Percentiles rank a stretch among this genome's conserved stretches.
phyloP scores from a whole-genome alignment of 352 stramenopile genomes.

The Globisporangium ultimum region DNA sequence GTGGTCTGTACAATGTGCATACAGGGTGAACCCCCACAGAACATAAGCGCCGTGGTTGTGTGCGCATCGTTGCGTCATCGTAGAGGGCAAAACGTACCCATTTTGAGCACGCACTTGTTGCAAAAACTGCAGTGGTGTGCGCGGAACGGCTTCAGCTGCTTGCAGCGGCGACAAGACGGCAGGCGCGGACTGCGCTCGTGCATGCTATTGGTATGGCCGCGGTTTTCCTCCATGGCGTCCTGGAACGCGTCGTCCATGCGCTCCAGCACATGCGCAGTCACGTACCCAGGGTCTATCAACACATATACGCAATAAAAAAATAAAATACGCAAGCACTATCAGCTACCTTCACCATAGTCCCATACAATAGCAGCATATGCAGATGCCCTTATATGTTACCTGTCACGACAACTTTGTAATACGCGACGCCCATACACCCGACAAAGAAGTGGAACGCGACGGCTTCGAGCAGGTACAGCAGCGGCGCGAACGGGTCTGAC shows the following conservation, averaged over 20 bases:
- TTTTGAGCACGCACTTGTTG: conserved; percentile 81
- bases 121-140: conserved; percentile 87
- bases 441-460: conserved; percentile 61
- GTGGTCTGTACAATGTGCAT: conserved; percentile 79
- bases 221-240: conserved; percentile 51
- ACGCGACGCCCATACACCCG: conserved; percentile 45
- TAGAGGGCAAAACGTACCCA: conserved; percentile 43
- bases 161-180: conserved; percentile 56
- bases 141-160: conserved; percentile 71
- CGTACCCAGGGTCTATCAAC: conserved; percentile 68
- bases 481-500: conserved; percentile 6
- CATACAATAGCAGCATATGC: neutral
- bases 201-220: conserved; percentile 10
- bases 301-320: neutral
- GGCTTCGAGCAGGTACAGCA: conserved; percentile 32
- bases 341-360: neutral
- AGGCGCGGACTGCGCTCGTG: conserved; percentile 7
- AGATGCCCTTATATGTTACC: conserved; percentile 23
- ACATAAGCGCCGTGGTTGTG: too few relatives aligned
- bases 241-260: conserved; percentile 57
- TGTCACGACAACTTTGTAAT: conserved; percentile 74
- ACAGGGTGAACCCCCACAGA: too few relatives aligned
- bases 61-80: too few relatives aligned
- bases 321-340: too few relatives aligned
- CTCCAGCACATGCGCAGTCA: conserved; percentile 61